Evolutionary conservation across 345 rosid species (phyloP).

Genomic region (Angophora floribunda): DNA sequence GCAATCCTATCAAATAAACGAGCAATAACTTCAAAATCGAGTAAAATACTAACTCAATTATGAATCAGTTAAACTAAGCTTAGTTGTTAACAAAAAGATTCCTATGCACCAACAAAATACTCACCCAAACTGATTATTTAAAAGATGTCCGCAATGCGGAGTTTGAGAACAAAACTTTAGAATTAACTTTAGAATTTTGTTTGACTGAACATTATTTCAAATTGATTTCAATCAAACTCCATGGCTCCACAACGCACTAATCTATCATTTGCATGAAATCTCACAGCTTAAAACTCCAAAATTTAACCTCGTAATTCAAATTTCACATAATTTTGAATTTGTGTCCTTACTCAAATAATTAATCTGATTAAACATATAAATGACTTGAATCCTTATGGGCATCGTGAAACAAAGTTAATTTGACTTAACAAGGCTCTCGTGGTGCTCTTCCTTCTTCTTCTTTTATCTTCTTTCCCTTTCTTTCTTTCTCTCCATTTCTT

Average conservation of each 20-base stretch:
- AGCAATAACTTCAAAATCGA: too few relatives aligned
- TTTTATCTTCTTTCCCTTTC: too few relatives aligned
- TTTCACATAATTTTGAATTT: not conserved
- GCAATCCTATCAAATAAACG: too few relatives aligned
- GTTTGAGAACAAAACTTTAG: not conserved
- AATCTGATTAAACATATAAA: not conserved
- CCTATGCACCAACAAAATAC: not conserved
- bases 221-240: not conserved
- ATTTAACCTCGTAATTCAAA: too few relatives aligned
- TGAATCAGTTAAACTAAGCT: not conserved
- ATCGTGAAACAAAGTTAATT: not conserved
- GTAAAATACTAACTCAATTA: too few relatives aligned
- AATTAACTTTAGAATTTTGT: not conserved
- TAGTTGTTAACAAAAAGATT: too few relatives aligned
- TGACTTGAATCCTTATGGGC: not conserved
- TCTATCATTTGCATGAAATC: not conserved
- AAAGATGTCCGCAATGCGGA: not conserved
- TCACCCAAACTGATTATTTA: not conserved
- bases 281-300: not conserved
- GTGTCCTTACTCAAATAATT: not conserved
- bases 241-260: not conserved
- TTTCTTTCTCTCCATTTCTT: too few relatives aligned
- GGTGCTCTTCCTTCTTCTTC: not conserved
- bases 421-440: not conserved
- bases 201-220: too few relatives aligned